Evolutionary conservation across 768 basidiomycete genomes (phyloP).

Genomic region (Clitopilus passeckerianus): DNA sequence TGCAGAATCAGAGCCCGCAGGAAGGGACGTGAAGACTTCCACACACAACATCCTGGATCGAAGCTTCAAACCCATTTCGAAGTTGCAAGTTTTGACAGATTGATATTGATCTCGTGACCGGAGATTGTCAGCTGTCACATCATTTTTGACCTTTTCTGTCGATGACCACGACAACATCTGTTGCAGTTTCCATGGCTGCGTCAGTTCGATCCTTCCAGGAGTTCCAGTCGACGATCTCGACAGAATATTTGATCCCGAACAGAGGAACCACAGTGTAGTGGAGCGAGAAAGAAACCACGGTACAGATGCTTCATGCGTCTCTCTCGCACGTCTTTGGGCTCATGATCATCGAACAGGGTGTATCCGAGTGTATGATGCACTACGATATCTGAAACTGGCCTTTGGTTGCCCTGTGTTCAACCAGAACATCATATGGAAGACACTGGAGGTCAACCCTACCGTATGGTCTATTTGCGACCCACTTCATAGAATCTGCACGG

Average conservation of each 20-base stretch:
- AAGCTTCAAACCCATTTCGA: no score
- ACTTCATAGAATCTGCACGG: not conserved
- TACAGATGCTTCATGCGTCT: not conserved
- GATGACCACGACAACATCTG: not conserved
- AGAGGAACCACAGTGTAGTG: not conserved
- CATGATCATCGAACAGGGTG: not conserved
- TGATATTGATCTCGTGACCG: not conserved
- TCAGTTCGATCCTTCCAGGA: not conserved
- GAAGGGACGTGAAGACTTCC: no score
- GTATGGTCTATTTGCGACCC: not conserved
- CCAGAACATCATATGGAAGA: no score
- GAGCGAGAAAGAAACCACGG: not conserved
- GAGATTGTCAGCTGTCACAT: not conserved
- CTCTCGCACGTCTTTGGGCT: not conserved
- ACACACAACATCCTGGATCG: no score
- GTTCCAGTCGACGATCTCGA: not conserved
- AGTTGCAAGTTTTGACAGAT: not conserved
- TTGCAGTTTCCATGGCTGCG: not conserved
- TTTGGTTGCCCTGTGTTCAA: not conserved
- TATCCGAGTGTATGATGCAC: not conserved
- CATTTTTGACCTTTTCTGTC: not conserved
- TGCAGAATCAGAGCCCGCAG: no score
- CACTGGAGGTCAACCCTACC: not conserved
- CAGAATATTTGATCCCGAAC: not conserved
- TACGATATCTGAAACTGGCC: not conserved